Conservation (phyloP, 768 basidiomycete genomes). For the Trametes villosa region DNA sequence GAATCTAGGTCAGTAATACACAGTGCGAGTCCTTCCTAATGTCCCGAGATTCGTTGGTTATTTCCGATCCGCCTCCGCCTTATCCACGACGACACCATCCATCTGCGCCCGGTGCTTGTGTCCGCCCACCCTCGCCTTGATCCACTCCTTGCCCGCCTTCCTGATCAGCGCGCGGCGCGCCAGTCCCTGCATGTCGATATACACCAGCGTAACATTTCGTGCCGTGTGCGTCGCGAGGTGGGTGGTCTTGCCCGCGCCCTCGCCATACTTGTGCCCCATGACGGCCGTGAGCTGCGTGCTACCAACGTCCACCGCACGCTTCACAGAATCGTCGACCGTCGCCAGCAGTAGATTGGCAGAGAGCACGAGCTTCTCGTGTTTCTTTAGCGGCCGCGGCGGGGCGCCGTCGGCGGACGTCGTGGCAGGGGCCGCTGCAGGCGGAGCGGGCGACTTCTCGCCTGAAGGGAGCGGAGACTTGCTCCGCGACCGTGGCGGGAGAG, state of each 20-base stretch:
- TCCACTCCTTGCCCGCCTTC: conserved; percentile 60
- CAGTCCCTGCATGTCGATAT: conserved; percentile 75
- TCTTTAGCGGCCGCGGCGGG: conserved; percentile 24
- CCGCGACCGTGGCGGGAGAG: conserved; percentile 15
- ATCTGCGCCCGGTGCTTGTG: conserved; percentile 6
- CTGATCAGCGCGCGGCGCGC: conserved; percentile 71
- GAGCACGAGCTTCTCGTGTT: conserved; percentile 54
- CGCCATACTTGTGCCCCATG: conserved; percentile 60
- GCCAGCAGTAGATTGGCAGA: conserved; percentile 70
- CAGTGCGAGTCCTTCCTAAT: not conserved
- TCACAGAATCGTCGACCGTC: conserved; percentile 62
- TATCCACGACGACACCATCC: conserved; percentile 21
- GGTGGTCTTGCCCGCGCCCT: conserved; percentile 63
- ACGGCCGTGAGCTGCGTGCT: conserved; percentile 52
- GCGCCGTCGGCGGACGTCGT: not conserved
- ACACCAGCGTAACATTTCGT: conserved; percentile 74
- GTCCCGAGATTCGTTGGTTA: not conserved
- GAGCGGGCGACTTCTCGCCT: not conserved
- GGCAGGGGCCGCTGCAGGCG: conserved; percentile 6
- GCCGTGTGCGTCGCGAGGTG: conserved; percentile 65
- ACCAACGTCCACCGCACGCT: conserved; percentile 54
- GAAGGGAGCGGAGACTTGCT: conserved; percentile 14
- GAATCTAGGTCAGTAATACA: no score
- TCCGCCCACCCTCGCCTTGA: conserved; percentile 47
- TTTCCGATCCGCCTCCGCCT: not conserved